Evolutionary conservation across 2,329 filamentous ascomycete genomes (phyloP).

Genomic region (Phyllosticta citribraziliensis): DNA sequence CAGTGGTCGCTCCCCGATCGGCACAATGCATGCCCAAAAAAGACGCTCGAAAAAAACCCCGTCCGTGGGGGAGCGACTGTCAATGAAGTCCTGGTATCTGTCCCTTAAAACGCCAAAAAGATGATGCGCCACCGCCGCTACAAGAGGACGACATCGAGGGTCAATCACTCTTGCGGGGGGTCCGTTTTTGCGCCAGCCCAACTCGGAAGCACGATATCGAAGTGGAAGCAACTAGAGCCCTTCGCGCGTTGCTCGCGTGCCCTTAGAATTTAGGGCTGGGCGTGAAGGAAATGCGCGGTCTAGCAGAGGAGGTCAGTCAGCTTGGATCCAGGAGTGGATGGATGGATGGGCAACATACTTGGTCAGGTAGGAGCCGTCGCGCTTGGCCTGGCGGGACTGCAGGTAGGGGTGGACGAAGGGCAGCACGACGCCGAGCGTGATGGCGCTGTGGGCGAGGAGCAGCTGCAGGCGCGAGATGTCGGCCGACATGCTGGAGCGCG

Average conservation of each 20-base stretch:
- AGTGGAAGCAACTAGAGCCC: not conserved
- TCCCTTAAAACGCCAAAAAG: not conserved
- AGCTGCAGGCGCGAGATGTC: constrained; percentile 26
- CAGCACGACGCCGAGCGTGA: constrained; percentile 28
- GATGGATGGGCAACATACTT: constrained; percentile 19
- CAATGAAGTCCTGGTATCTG: not conserved
- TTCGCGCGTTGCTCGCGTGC: not conserved
- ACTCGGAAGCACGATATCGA: not conserved
- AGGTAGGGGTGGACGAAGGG: constrained; percentile 31
- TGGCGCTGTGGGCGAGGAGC: constrained; percentile 17
- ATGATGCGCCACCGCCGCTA: not conserved
- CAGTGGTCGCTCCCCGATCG: not conserved
- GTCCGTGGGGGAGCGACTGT: not conserved
- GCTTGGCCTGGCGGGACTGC: constrained; percentile 26
- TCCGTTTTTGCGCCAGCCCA: not conserved
- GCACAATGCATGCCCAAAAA: not conserved
- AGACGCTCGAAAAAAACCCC: not conserved
- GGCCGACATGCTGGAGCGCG: constrained; percentile 23
- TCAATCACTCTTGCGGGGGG: not conserved
- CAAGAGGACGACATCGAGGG: not conserved
- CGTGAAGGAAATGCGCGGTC: constrained; percentile 11
- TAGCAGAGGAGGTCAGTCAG: constrained; percentile 4
- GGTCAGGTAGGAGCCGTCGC: constrained; percentile 28
- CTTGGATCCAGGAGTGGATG: not conserved
- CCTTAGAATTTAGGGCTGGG: constrained; percentile 12